phyloP scores from a whole-genome alignment of 805 yeast genomes.

The Sugiyamaella boreocaroliniensis region DNA sequence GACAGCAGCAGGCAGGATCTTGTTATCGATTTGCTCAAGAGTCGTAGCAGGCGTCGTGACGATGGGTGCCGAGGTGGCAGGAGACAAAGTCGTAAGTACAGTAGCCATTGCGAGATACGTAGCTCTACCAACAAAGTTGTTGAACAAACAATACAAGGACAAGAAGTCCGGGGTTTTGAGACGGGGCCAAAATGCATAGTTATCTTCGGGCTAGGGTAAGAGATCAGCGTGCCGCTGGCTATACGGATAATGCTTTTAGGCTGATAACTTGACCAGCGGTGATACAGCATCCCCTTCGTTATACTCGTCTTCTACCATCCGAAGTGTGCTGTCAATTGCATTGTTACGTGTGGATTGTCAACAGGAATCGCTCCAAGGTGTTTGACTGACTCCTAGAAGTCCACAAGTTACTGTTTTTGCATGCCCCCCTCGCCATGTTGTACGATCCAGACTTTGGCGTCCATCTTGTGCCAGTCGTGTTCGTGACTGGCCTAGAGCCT shows the following conservation, averaged over 20 bases:
- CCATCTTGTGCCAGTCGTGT: slow-evolving; percentile 16
- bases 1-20: slow-evolving; percentile 19
- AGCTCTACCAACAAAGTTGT: too few relatives aligned
- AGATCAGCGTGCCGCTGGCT: too few relatives aligned
- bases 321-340: too few relatives aligned
- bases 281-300: too few relatives aligned
- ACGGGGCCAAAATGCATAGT: too few relatives aligned
- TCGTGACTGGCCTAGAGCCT: slow-evolving; percentile 11
- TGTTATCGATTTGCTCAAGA: slow-evolving; percentile 15
- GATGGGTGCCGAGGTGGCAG: slow-evolving; percentile 25
- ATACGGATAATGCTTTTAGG: too few relatives aligned
- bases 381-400: too few relatives aligned
- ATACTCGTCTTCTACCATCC: too few relatives aligned
- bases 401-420: neutral
- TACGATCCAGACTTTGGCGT: slow-evolving; percentile 6
- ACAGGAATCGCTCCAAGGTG: too few relatives aligned
- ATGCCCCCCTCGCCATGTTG: neutral
- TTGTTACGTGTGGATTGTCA: too few relatives aligned
- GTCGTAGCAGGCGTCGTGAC: slow-evolving; percentile 25
- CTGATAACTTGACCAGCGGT: too few relatives aligned
- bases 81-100: slow-evolving; percentile 26
- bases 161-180: neutral
- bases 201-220: too few relatives aligned
- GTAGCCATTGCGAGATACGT: neutral
- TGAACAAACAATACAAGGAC: neutral